Percentiles rank a stretch among this genome's conserved stretches.
Evolutionary conservation across 495 filamentous ascomycete genomes (phyloP).

Genomic region (Clohesyomyces aquaticus): DNA sequence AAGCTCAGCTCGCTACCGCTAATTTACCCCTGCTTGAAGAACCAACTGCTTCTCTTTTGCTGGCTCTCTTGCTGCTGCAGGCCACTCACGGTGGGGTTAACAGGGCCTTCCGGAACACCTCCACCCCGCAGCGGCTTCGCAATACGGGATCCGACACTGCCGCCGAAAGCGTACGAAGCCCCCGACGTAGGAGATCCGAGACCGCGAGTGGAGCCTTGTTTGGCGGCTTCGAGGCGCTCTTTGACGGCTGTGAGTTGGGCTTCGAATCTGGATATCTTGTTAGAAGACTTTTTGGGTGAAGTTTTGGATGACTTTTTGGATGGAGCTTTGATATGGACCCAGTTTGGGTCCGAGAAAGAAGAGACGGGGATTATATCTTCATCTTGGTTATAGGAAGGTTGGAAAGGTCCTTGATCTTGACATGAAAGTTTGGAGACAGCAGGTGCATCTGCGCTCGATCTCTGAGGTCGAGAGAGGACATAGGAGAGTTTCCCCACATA

Average conservation of each 20-base stretch:
- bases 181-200: conserved; percentile 61
- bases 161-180: conserved; percentile 74
- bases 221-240: conserved; percentile 94
- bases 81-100: conserved; percentile 21
- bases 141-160: conserved; percentile 73
- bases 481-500: conserved; percentile 53
- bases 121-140: conserved; percentile 96
- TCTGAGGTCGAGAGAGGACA: conserved; percentile 4
- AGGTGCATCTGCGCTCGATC: too few species aligned
- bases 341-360: background rate
- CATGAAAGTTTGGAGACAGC: background rate
- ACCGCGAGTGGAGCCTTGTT: conserved; percentile 81
- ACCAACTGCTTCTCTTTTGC: conserved; percentile 49
- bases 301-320: too few species aligned
- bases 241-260: conserved; percentile 95
- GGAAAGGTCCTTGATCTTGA: background rate
- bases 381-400: background rate
- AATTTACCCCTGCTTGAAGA: conserved; percentile 49
- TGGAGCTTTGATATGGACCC: background rate
- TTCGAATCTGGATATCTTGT: conserved; percentile 72
- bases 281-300: too few species aligned
- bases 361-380: background rate
- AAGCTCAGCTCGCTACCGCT: too few species aligned
- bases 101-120: conserved; percentile 51
- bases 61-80: conserved; percentile 41